These are phyloP conservation scores for Medicago lupulina DNA, from an alignment of 306 rosid genomes.

Conservation along the genomic window DNA sequence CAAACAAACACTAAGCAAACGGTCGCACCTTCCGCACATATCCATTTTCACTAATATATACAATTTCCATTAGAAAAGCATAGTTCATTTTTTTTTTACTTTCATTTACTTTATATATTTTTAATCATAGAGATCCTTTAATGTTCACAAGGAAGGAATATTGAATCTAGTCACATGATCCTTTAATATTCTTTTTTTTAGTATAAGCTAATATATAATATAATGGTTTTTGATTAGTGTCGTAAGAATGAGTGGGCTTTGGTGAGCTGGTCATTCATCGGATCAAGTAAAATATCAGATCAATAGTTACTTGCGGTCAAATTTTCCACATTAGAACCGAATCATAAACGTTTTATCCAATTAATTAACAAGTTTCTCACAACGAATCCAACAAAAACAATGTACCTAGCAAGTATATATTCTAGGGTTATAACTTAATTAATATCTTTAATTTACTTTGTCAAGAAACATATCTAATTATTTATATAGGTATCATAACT, in stretches of 20 bases:
- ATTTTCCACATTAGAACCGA: conserved; percentile 56
- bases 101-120: background rate
- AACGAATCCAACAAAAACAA: conserved; percentile 37
- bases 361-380: conserved; percentile 38
- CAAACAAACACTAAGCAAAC: no score
- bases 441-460: conserved; percentile 35
- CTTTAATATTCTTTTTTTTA: no score
- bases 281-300: conserved; percentile 48
- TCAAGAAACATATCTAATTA: conserved; percentile 34
- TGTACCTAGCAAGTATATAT: background rate
- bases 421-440: conserved; percentile 6
- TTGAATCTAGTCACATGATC: conserved; percentile 21
- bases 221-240: conserved; percentile 36
- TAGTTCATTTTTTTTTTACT: background rate
- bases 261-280: conserved; percentile 47
- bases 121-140: background rate
- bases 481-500: conserved; percentile 31
- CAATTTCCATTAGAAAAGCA: background rate
- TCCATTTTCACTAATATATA: no score
- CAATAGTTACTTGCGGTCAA: conserved; percentile 54
- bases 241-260: conserved; percentile 40
- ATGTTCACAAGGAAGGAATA: background rate
- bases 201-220: background rate
- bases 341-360: conserved; percentile 50
- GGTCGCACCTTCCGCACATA: no score